Evolutionary conservation across 495 filamentous ascomycete species (phyloP), one percentile per base, ranked within the genome.

Genomic region (Achaetomiella virescens): DNA sequence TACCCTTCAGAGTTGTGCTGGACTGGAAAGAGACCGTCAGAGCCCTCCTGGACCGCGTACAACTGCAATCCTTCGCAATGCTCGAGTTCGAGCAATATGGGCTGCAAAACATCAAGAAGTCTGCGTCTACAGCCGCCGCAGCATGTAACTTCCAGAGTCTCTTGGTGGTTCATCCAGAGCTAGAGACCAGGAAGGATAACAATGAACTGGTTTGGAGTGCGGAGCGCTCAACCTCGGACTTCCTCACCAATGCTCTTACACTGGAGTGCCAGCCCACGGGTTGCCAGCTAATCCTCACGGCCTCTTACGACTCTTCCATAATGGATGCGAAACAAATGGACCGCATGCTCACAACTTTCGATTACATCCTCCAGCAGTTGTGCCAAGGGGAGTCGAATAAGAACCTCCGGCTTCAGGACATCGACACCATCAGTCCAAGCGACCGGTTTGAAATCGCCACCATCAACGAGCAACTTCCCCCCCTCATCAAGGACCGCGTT

Each of bases 81-180:
- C 50, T 53, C 22, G 50, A 53, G 25, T 53, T 44, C 35, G 50
- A 53, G 38, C 50, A 53, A 17, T 53, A 45, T 11, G 78, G 78
- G 6, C 53, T 81, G 17, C 74, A 77, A 49, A 67, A 70, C 40
- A 70, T 78, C 27, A 63, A 54, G 29, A 54, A 42, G 27, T 75
- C 8, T 52, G 65, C 27, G 33, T 38, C 14, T 60, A 71, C 15
- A 48, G 63, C 10, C 52, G 56, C 18, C 52, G 56, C 12, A 6
- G 69, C 65, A 0, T 73, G 75, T 47, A 54, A 64, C 24, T 78
- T 78, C 55, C 62, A 68, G 44, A 74, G 61, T 25, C 51, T 77
- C 10, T 31, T 84, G 3, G 67, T 61, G 14, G 53, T 81, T 12
- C 62, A 77, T 22, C 27, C 47, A 2, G 51, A 40, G 24, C 31